phyloP scores from a whole-genome alignment of 1,284 basidiomycete species.

The Pseudozyma sp. region DNA sequence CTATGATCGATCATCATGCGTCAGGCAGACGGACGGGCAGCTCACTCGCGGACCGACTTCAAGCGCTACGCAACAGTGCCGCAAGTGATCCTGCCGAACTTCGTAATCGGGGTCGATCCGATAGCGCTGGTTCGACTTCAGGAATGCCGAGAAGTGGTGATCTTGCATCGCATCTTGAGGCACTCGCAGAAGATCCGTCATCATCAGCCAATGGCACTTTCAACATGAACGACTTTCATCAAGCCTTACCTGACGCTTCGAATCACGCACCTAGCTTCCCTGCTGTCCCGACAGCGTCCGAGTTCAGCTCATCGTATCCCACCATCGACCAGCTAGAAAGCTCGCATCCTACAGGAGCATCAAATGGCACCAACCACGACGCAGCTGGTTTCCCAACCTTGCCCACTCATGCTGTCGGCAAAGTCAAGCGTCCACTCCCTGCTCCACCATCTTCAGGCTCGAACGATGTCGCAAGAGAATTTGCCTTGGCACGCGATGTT shows the following conservation, averaged over 20 bases:
- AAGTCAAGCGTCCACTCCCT: slow-evolving; percentile 42
- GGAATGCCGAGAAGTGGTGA: slow-evolving; percentile 17
- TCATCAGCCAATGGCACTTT: slow-evolving; percentile 17
- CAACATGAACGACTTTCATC: slow-evolving; percentile 24
- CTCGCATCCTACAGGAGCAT: slow-evolving; percentile 1
- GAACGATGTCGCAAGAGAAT: slow-evolving; percentile 43
- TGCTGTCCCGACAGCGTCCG: slow-evolving; percentile 42
- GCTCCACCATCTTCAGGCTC: slow-evolving; percentile 41
- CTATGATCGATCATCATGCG: slow-evolving; percentile 40
- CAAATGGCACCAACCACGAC: slow-evolving; percentile 6
- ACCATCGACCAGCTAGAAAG: slow-evolving; percentile 59
- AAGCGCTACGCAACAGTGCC: slow-evolving; percentile 40
- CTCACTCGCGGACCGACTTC: slow-evolving; percentile 48
- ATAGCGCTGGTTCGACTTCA: slow-evolving; percentile 10
- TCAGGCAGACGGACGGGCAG: slow-evolving; percentile 30
- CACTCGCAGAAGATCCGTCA: slow-evolving; percentile 22
- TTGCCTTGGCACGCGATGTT: slow-evolving; percentile 46
- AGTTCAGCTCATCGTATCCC: slow-evolving; percentile 54
- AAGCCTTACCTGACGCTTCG: slow-evolving; percentile 18
- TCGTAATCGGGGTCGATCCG: slow-evolving; percentile 29
- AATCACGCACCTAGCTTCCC: slow-evolving; percentile 22
- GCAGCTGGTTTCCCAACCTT: slow-evolving; percentile 33
- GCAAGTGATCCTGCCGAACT: slow-evolving; percentile 41
- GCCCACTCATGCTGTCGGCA: slow-evolving; percentile 47
- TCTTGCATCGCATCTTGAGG: slow-evolving; percentile 32